Conservation (phyloP, 2,329 filamentous ascomycete genomes). For the Fusarium buharicum region DNA sequence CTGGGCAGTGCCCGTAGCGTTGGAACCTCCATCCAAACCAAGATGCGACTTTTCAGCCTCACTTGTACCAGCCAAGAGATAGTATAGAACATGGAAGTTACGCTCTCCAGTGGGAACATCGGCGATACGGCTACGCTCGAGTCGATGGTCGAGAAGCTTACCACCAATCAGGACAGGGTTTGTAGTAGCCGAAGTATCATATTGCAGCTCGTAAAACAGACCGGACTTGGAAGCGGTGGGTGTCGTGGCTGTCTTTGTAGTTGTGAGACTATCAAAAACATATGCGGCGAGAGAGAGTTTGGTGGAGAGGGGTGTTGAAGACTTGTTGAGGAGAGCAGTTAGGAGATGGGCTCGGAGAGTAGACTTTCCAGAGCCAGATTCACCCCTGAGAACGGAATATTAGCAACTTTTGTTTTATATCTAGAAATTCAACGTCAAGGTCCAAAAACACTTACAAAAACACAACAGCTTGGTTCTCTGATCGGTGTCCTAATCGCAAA, state of each 20-base stretch:
- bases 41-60: conserved; percentile 89
- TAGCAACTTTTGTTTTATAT: conserved; percentile 25
- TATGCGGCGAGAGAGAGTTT: conserved; percentile 95
- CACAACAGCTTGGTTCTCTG: conserved; percentile 91
- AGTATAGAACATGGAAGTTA: conserved; percentile 96
- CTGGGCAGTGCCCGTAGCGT: conserved; percentile 62
- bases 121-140: conserved; percentile 91
- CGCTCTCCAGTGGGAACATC: conserved; percentile 94
- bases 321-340: conserved; percentile 85
- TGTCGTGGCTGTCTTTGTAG: conserved; percentile 95
- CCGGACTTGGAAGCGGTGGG: conserved; percentile 96
- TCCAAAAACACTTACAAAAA: conserved; percentile 75
- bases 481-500: conserved; percentile 83
- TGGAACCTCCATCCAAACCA: conserved; percentile 64
- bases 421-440: conserved; percentile 5
- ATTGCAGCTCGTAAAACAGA: conserved; percentile 95
- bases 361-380: conserved; percentile 96
- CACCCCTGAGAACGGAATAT: conserved; percentile 70
- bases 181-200: conserved; percentile 86
- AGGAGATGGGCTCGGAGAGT: conserved; percentile 91
- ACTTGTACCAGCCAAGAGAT: conserved; percentile 91
- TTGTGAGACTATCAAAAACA: conserved; percentile 94
- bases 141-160: conserved; percentile 90
- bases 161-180: conserved; percentile 91
- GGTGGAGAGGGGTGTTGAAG: conserved; percentile 89